Conservation (phyloP, 495 filamentous ascomycete genomes). For the Cenococcum geophilum region DNA sequence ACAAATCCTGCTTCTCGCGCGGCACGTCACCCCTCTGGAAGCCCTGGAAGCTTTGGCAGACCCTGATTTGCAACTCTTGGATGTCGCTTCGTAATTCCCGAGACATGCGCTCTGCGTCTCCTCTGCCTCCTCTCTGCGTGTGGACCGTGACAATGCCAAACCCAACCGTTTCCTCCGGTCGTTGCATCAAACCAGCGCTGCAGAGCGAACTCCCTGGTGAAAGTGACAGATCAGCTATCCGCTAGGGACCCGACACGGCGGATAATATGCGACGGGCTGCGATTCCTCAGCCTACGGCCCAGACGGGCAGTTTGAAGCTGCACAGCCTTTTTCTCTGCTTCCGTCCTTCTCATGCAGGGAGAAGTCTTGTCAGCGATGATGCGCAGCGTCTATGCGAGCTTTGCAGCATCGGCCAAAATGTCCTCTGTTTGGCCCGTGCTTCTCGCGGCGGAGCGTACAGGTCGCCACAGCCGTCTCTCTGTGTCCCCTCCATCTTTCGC, state of each 20-base stretch:
- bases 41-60: background rate
- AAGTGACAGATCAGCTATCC: background rate
- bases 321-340: background rate
- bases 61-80: background rate
- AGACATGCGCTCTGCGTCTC: background rate
- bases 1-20: background rate
- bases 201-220: background rate
- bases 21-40: background rate
- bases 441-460: too few relatives aligned
- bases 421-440: too few relatives aligned
- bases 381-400: background rate
- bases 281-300: too few relatives aligned
- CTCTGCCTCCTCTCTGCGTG: too few relatives aligned
- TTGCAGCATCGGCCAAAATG: too few relatives aligned
- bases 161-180: conserved; percentile 7
- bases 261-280: too few relatives aligned
- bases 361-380: background rate
- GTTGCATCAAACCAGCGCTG: background rate
- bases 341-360: background rate
- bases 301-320: background rate
- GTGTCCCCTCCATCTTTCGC: too few relatives aligned
- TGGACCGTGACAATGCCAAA: background rate
- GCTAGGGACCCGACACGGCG: too few relatives aligned
- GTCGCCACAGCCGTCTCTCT: too few relatives aligned
- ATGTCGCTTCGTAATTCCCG: background rate